Evolutionary conservation across 306 rosid genomes (phyloP).

Genomic region (Potentilla sterilis): DNA sequence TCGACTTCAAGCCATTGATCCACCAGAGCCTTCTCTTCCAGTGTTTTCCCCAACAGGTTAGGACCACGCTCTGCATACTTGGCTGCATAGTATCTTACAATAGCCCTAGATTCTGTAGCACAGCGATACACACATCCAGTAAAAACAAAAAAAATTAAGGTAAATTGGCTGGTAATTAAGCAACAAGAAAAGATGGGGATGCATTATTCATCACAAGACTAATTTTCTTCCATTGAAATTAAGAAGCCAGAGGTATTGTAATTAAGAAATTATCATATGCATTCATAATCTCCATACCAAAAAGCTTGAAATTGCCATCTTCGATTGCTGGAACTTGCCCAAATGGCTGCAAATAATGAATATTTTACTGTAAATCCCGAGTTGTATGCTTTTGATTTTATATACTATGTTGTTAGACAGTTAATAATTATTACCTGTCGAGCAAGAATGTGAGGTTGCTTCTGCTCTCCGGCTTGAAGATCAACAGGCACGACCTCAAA

Average conservation of each 20-base stretch:
- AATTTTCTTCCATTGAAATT: too few species aligned
- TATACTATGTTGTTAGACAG: background rate
- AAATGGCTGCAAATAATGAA: conserved; percentile 51
- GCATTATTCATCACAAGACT: too few species aligned
- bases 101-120: conserved; percentile 64
- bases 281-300: conserved; percentile 39
- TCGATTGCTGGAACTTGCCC: conserved; percentile 69
- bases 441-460: conserved; percentile 50
- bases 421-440: conserved; percentile 41
- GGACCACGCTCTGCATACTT: conserved; percentile 56
- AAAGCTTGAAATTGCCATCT: conserved; percentile 63
- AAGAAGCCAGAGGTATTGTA: too few species aligned
- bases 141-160: background rate
- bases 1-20: conserved; percentile 83
- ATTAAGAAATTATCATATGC: background rate
- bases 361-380: too few species aligned
- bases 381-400: background rate
- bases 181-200: background rate
- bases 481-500: conserved; percentile 50
- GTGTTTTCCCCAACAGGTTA: conserved; percentile 47
- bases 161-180: too few species aligned
- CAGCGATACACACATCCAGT: background rate
- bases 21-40: conserved; percentile 65
- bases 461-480: conserved; percentile 54
- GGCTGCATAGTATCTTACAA: conserved; percentile 52